A percentile compares a stretch with the other conserved stretches of the same genome.
Evolutionary conservation across 2,329 filamentous ascomycete species (phyloP).

Genomic region (Lachnellula cervina): DNA sequence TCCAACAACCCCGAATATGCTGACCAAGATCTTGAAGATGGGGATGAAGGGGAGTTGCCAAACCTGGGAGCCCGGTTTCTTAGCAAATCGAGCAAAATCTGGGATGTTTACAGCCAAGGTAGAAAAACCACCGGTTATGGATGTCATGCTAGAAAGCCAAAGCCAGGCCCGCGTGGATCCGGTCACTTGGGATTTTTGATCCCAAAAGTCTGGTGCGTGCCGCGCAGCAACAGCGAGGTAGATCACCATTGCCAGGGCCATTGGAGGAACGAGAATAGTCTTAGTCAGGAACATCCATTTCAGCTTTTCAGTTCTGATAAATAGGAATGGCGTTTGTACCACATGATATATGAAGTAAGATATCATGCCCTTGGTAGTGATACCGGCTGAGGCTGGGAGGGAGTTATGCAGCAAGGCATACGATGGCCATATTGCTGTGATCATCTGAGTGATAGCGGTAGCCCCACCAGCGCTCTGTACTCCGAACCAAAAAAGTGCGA

Average conservation of each 20-base stretch:
- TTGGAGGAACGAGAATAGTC: constrained; percentile 26
- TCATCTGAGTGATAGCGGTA: constrained; percentile 33
- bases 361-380: constrained; percentile 49
- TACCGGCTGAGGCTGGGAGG: constrained; percentile 42
- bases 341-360: constrained; percentile 42
- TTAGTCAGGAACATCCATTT: constrained; percentile 48
- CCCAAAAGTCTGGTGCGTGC: constrained; percentile 6
- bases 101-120: constrained; percentile 27
- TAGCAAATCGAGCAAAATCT: constrained; percentile 24
- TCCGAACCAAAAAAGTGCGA: constrained; percentile 14
- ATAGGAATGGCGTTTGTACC: constrained; percentile 34
- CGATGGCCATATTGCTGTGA: constrained; percentile 46
- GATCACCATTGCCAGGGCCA: constrained; percentile 9
- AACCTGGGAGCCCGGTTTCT: constrained; percentile 8
- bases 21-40: constrained; percentile 15
- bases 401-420: constrained; percentile 43
- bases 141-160: constrained; percentile 12
- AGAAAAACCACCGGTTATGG: constrained; percentile 12
- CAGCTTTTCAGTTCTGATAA: constrained; percentile 42
- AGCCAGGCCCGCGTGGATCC: constrained; percentile 9
- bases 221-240: constrained; percentile 3
- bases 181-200: constrained; percentile 4
- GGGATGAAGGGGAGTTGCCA: constrained; percentile 18
- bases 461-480: constrained; percentile 11
- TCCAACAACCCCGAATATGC: constrained; percentile 19